Base-by-base conservation (phyloP, 345 rosid genomes). In the Salix purpurea region DNA sequence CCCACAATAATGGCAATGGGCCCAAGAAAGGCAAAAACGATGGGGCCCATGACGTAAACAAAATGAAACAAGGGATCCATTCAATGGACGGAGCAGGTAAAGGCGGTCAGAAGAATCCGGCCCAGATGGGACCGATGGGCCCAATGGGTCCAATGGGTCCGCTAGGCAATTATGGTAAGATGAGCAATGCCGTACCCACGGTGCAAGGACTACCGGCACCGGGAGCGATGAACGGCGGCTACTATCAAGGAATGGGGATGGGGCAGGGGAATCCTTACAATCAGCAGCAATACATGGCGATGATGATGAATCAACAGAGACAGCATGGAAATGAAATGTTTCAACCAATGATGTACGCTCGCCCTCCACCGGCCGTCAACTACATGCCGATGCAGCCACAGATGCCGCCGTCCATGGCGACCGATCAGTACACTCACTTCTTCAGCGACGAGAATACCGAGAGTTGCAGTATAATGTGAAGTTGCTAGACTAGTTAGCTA, bases 371-470 rank as follows among this genome's bases (percentile, higher is more conserved):
- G 0, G 82, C 90, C 0, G 84, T 83, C 4, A 87, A 79, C 37
- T 91, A 91, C 83, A 91, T 91, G 39, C 81, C 78, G 5, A 91
- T 91, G 39, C 81, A 76, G 5, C 91, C 95, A 0, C 84, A 87
- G 0, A 84, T 87, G 90, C 90, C 85, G 5, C 85, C 86, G 0
- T 84, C 87, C 0, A 81, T 82, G 11, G 83, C 34, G 39, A 19
- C 85, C 10, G 98, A 91, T 69, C 82, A 89, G 9, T 92, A 89
- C 80, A 84, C 92, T 21, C 85, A 92, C 77, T 82, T 80, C 88
- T 90, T 96, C 76, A 96, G 92, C 42, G 99, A 96, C 84, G 98
- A 96, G 89, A 96, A 96, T 66, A 72, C 98, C 0, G 78, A 87
- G 61, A 87, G 98, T 81, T 94, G 99, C 85, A 92, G 87, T 82